These are phyloP conservation scores for Moelleriella libera DNA, from an alignment of 2,329 filamentous ascomycete species.

Conservation along the genomic window DNA sequence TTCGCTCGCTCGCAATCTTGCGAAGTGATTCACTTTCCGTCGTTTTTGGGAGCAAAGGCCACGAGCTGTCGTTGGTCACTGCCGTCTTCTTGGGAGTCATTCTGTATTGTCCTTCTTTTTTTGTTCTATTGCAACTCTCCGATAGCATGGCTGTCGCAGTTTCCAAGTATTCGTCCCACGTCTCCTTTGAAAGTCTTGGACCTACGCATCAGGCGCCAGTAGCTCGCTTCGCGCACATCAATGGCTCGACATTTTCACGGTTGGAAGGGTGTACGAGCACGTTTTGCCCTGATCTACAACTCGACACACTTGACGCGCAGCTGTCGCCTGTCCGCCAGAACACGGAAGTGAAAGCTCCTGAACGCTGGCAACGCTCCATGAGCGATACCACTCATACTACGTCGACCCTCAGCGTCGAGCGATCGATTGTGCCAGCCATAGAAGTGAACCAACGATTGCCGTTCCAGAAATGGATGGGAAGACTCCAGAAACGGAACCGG, in stretches of 20 bases:
- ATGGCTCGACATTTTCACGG: background rate
- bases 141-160: slow-evolving; percentile 20
- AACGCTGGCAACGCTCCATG: too few relatives aligned
- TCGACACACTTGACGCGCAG: background rate
- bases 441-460: slow-evolving; percentile 18
- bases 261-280: background rate
- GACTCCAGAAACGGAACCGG: slow-evolving; percentile 43
- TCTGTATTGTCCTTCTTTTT: slow-evolving; percentile 13
- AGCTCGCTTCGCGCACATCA: background rate
- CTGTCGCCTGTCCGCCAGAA: too few relatives aligned
- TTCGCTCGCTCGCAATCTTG: background rate
- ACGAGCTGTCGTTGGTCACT: slow-evolving; percentile 1
- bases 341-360: too few relatives aligned
- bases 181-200: background rate
- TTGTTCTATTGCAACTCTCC: slow-evolving; percentile 13
- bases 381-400: too few relatives aligned
- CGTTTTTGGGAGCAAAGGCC: background rate
- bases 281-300: background rate
- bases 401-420: too few relatives aligned
- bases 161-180: slow-evolving; percentile 9
- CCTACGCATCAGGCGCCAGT: background rate
- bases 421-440: too few relatives aligned
- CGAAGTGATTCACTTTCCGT: too few relatives aligned
- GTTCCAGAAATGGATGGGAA: slow-evolving; percentile 63
- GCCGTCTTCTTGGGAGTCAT: slow-evolving; percentile 24